Base-by-base conservation (phyloP, 352 stramenopile genomes). In the Phytophthora pini region DNA sequence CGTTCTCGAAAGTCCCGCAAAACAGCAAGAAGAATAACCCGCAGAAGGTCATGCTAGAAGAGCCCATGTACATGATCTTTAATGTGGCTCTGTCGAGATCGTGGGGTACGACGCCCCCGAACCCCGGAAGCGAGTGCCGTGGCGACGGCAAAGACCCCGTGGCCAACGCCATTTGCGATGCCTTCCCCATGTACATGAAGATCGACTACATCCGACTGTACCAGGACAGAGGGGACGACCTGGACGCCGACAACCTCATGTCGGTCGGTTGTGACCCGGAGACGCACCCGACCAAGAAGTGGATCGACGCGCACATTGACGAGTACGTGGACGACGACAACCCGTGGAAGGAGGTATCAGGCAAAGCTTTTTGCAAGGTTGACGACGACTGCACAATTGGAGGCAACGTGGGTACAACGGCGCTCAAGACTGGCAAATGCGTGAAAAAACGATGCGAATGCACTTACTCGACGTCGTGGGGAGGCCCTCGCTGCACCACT, bases 151-250 rank as follows among this genome's bases (percentile, higher is more conserved):
- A 78, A 2, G 56, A 83, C 24, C 51, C 69, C 0, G 62, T 80
- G 22, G 55, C 58, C 10, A 90, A 90, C 48, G 81, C 77, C 31
- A 88, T 90, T 41, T 96, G 88, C 61, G 79, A 94, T 46, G 73
- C 60, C 27, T 92, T 96, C 68, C 86, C 82, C 0, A 90, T 90
- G 77, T 86, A 86, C 73, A 93, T 94, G 77, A 84, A 94, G 71
- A 87, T 97, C 64, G 88, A 97, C 70, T 93, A 94, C 72, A 81
- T 97, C 17, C 84, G 90, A 8, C 45, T 92, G 69, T 92, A 89
- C 58, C 82, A 93, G 53, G 80, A 91, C 68, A 17, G 53, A 10
- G 68, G 60, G 1, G 57, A 65, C 36, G 67, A 65, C 17, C 46
- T 68, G 2, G 55, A 87, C 2, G 58, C 46, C 0, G 75, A 84